A percentile compares a stretch with the other conserved stretches of the same genome.
Conservation (phyloP, 192 early-diverging fungal species). For the Umbelopsis isabellina region DNA sequence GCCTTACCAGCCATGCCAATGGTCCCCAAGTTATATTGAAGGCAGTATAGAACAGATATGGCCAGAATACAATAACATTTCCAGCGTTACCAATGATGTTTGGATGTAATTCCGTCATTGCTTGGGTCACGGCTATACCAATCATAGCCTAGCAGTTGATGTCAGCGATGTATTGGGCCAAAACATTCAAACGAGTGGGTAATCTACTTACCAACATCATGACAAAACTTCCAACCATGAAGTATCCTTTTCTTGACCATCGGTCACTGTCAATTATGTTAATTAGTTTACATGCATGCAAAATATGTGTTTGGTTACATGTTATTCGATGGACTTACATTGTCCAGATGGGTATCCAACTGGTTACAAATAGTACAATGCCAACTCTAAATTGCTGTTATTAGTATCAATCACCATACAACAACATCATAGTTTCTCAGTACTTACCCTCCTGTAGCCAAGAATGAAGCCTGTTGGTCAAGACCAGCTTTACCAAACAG, state of each 20-base stretch:
- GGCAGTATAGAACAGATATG: conserved; percentile 61
- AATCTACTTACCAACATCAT: neutral
- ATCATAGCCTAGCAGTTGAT: neutral
- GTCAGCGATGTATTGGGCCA: neutral
- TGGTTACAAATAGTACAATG: neutral
- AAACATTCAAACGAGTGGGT: neutral
- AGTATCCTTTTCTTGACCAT: conserved; percentile 7
- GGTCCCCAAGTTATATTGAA: conserved; percentile 81
- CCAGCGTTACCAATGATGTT: conserved; percentile 7
- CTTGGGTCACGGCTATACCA: conserved; percentile 5
- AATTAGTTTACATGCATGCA: too few species aligned
- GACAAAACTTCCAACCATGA: conserved; percentile 8
- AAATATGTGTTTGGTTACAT: neutral
- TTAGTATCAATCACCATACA: neutral
- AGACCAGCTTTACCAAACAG: conserved; percentile 55
- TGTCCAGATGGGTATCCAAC: conserved; percentile 11
- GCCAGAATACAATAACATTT: conserved; percentile 1
- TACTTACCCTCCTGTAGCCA: conserved; percentile 1
- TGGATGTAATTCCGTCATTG: conserved; percentile 1
- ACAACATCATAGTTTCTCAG: neutral
- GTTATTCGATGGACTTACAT: neutral
- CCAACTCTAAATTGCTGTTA: neutral
- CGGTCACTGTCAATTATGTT: neutral
- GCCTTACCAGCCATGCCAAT: conserved; percentile 56
- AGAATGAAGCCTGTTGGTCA: conserved; percentile 7